phyloP scores from a whole-genome alignment of 345 rosid genomes.

The Turnera subulata region DNA sequence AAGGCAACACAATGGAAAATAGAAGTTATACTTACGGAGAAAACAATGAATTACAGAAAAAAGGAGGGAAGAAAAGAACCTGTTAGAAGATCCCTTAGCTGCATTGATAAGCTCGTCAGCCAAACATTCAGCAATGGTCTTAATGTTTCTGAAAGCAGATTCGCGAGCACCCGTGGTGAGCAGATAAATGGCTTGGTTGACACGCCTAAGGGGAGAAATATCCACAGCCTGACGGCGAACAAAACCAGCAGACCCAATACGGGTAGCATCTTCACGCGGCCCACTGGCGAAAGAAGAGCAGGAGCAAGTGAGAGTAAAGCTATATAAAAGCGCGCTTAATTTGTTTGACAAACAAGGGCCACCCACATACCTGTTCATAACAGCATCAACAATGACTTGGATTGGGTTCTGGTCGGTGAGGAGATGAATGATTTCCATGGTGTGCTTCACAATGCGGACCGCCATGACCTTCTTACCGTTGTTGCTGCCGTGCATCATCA shows the following conservation, averaged over 20 bases:
- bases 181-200: constrained; percentile 81
- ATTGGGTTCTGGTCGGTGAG: constrained; percentile 79
- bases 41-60: neutral
- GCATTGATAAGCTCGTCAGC: constrained; percentile 99
- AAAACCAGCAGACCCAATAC: constrained; percentile 98
- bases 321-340: neutral
- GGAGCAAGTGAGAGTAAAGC: neutral
- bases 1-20: too few species aligned
- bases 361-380: constrained; percentile 66
- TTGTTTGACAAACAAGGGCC: neutral
- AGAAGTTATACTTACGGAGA: too few species aligned
- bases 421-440: constrained; percentile 91
- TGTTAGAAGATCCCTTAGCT: constrained; percentile 96
- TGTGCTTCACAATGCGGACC: constrained; percentile 75
- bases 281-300: constrained; percentile 41
- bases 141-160: constrained; percentile 86
- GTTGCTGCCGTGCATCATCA: constrained; percentile 96
- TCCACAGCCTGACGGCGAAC: constrained; percentile 98
- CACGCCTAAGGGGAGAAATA: constrained; percentile 90
- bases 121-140: constrained; percentile 90
- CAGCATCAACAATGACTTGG: constrained; percentile 87
- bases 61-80: constrained; percentile 29
- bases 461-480: constrained; percentile 93
- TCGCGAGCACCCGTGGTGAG: constrained; percentile 95
- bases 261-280: constrained; percentile 94